These are phyloP conservation scores for Rubia balearica DNA, from an alignment of 305 asterid species.

Conservation along the genomic window DNA sequence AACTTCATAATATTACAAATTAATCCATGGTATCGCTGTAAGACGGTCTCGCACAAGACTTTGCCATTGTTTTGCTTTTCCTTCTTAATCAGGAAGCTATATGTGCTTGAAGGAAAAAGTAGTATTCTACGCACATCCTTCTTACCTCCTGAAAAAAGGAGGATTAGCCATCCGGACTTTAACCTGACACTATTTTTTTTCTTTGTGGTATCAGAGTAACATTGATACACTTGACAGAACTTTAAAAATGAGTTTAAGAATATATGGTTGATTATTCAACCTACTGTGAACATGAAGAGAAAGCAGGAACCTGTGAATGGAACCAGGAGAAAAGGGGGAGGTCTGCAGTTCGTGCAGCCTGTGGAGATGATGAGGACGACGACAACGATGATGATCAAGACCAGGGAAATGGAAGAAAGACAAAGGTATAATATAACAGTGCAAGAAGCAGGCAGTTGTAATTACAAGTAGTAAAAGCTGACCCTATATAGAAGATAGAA, in stretches of 20 bases:
- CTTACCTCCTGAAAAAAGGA: too few species aligned
- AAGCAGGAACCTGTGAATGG: conserved; percentile 17
- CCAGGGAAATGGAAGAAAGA: conserved; percentile 48
- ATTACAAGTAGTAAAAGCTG: conserved; percentile 47
- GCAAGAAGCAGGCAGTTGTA: conserved; percentile 66
- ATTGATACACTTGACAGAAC: conserved; percentile 11
- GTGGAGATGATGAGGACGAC: conserved; percentile 30
- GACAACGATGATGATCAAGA: conserved; percentile 68
- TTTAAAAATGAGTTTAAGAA: conserved; percentile 28
- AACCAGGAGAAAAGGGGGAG: conserved; percentile 57
- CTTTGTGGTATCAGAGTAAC: background rate
- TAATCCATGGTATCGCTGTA: too few species aligned
- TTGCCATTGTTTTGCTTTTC: too few species aligned
- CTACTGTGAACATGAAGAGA: conserved; percentile 27
- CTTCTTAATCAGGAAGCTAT: too few species aligned
- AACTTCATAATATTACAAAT: too few species aligned
- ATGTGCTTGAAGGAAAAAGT: too few species aligned
- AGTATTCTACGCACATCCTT: too few species aligned
- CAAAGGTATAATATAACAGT: conserved; percentile 37
- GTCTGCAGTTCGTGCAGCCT: conserved; percentile 35
- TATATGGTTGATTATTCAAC: conserved; percentile 29
- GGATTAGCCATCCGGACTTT: too few species aligned
- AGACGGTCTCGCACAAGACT: too few species aligned
- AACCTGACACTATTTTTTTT: too few species aligned
- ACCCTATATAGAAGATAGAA: conserved; percentile 68